Conservation (phyloP, 306 rosid genomes). For the Casuarina equisetifolia region DNA sequence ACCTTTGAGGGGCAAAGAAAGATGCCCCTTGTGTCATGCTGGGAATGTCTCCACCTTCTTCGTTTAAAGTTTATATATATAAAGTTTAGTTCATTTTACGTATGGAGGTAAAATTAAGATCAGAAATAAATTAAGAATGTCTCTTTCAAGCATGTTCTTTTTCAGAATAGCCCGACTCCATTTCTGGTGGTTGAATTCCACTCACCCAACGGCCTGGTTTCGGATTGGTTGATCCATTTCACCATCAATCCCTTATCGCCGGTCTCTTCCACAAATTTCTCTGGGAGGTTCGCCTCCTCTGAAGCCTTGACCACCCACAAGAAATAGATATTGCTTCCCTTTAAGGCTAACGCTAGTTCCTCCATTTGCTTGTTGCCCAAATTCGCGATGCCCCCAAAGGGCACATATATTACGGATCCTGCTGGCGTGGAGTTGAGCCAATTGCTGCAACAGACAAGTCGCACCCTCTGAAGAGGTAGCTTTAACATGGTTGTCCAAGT, state of each 20-base stretch:
- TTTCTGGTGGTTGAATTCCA: conserved; percentile 10
- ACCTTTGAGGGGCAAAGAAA: too few relatives aligned
- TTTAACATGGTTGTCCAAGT: conserved; percentile 43
- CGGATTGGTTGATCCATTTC: conserved; percentile 14
- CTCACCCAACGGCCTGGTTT: conserved; percentile 8
- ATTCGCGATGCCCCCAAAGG: conserved; percentile 11
- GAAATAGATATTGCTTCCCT: neutral
- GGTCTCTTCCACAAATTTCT: conserved; percentile 3
- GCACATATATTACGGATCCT: conserved; percentile 13
- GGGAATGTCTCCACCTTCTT: too few relatives aligned
- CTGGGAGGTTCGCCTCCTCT: conserved; percentile 13
- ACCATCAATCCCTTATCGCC: conserved; percentile 10
- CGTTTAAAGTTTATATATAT: too few relatives aligned
- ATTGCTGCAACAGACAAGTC: conserved; percentile 24
- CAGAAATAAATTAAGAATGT: too few relatives aligned
- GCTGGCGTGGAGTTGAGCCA: conserved; percentile 41
- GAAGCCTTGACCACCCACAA: conserved; percentile 24
- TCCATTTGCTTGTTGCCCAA: conserved; percentile 20
- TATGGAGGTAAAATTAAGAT: too few relatives aligned
- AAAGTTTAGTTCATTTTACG: too few relatives aligned
- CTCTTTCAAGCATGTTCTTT: too few relatives aligned
- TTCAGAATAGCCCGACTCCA: too few relatives aligned
- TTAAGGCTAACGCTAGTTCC: conserved; percentile 11
- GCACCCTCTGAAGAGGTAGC: conserved; percentile 32
- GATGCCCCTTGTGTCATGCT: too few relatives aligned